Evolutionary conservation across 1,139 yeast genomes (phyloP), one percentile per base, ranked within the genome.

Genomic region (Scheffersomyces insectosa): DNA sequence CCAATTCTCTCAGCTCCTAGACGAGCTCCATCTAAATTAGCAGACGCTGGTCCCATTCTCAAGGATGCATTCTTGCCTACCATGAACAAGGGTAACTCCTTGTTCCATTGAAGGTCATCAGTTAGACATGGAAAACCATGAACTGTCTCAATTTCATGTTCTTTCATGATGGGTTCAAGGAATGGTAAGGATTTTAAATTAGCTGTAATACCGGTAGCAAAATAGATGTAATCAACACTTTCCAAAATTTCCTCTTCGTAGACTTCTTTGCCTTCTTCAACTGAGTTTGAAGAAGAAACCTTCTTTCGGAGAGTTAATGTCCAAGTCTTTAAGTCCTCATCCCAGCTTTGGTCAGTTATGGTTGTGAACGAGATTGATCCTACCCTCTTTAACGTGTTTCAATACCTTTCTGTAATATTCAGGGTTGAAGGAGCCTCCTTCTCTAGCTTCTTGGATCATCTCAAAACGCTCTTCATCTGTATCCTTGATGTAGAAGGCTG

Each of bases 401-500:
- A 57, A 52, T 20, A 72, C 49, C 20, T 63, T 57, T 44, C 63
- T 66, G 51, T 68, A 62, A 50, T 72, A 74, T 42, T 72, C 77
- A 0, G 80, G 80, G 42, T 75, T 75, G n/a, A 75, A 62, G 3
- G 77, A 70, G 0, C 80, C 80, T 5, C 79, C 79, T 50, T 72
- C 71, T 42, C 80, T 56, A 0, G 80, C 78, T 12, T 69, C 68
- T 14, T 63, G 58, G 31, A 74, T 69, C 71, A 72, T 72, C 15
- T 71, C 60, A 33, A 53, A 56, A 36, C 78, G 51, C 45, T 73
- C 79, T 41, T 66, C 66, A 44, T 75, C 78, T 0, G 74, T 65
- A 33, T 72, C 78, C 43, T 61, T 58, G 49, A 72, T 67, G 56
- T 73, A 74, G 40, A 75, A 74, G 1, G 73, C 67, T 1, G 76